A percentile compares a stretch with the other conserved stretches of the same genome.
These are phyloP conservation scores for Candida ponderosae DNA, from an alignment of 805 yeast species.

Conservation along the genomic window DNA sequence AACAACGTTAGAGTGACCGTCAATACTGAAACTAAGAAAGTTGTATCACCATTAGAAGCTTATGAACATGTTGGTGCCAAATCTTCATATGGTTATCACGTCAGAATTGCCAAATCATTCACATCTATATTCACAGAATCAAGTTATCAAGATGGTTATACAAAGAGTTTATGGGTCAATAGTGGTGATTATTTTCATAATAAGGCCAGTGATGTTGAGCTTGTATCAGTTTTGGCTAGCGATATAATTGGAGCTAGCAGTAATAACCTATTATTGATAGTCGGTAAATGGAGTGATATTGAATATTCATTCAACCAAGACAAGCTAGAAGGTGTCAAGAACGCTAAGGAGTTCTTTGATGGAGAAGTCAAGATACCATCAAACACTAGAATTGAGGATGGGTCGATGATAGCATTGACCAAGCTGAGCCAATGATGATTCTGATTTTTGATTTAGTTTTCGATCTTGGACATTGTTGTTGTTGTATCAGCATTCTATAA, in stretches of 20 bases:
- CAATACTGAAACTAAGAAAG: constrained; percentile 48
- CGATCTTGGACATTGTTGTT: too few species aligned
- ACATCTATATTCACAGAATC: constrained; percentile 66
- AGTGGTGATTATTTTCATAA: constrained; percentile 56
- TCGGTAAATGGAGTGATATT: constrained; percentile 58
- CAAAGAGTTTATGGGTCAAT: constrained; percentile 55
- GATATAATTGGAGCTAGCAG: constrained; percentile 15
- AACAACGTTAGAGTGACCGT: constrained; percentile 77
- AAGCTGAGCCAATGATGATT: constrained; percentile 5
- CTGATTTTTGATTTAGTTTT: too few species aligned
- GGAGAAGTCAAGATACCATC: constrained; percentile 45
- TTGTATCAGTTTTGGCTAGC: constrained; percentile 11
- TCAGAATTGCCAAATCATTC: constrained; percentile 56
- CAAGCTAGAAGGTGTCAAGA: constrained; percentile 43
- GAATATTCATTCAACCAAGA: constrained; percentile 46
- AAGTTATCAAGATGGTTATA: constrained; percentile 58
- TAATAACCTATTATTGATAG: constrained; percentile 41
- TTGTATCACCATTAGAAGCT: constrained; percentile 67
- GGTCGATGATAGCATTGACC: constrained; percentile 50
- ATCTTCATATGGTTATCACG: constrained; percentile 64
- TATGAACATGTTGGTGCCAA: constrained; percentile 57
- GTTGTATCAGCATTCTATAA: too few species aligned
- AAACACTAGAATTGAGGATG: constrained; percentile 65
- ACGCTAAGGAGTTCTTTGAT: constrained; percentile 63
- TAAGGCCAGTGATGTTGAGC: constrained; percentile 16